Percentiles rank a stretch among this genome's conserved stretches.
Conservation (phyloP, 1,139 yeast genomes). For the Yamadazyma buinensis region DNA sequence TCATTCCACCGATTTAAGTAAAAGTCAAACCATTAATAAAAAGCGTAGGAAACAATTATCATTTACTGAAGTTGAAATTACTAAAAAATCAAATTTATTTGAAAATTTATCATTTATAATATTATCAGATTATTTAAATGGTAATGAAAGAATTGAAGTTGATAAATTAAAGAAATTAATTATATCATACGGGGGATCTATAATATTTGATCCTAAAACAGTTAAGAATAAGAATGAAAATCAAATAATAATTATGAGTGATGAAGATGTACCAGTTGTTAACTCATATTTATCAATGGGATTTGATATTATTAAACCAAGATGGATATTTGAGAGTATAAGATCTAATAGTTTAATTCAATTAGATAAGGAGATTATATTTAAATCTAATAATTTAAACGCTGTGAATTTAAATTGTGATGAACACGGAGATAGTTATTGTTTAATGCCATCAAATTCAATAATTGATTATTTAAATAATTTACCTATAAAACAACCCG, state of each 20-base stretch:
- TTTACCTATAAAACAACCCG: too few relatives aligned
- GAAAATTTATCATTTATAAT: slow-evolving; percentile 3
- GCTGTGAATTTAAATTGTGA: slow-evolving; percentile 24
- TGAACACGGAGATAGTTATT: slow-evolving; percentile 52
- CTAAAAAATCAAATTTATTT: slow-evolving; percentile 5
- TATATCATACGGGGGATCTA: slow-evolving; percentile 49
- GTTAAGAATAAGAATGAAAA: slow-evolving; percentile 8
- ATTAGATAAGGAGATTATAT: slow-evolving; percentile 59
- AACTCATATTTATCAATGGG: slow-evolving; percentile 40
- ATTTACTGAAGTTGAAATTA: slow-evolving; percentile 11
- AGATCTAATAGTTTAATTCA: slow-evolving; percentile 38
- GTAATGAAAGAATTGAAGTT: slow-evolving; percentile 26
- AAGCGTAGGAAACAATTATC: slow-evolving; percentile 13
- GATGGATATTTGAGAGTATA: slow-evolving; percentile 72
- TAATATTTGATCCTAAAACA: slow-evolving; percentile 16
- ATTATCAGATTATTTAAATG: slow-evolving; percentile 27
- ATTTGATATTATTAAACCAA: slow-evolving; percentile 59
- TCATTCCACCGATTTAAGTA: slow-evolving; percentile 21
- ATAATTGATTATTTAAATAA: slow-evolving; percentile 1
- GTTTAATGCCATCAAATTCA: slow-evolving; percentile 10
- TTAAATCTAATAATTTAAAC: slow-evolving; percentile 17
- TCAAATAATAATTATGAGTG: slow-evolving; percentile 42
- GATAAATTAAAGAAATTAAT: slow-evolving; percentile 37
- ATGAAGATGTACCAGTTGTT: slow-evolving; percentile 45
- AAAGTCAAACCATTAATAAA: slow-evolving; percentile 27